A percentile compares a stretch with the other conserved stretches of the same genome.
Conservation (phyloP, 176 grass and related monocot genomes). For the Microstegium vimineum region DNA sequence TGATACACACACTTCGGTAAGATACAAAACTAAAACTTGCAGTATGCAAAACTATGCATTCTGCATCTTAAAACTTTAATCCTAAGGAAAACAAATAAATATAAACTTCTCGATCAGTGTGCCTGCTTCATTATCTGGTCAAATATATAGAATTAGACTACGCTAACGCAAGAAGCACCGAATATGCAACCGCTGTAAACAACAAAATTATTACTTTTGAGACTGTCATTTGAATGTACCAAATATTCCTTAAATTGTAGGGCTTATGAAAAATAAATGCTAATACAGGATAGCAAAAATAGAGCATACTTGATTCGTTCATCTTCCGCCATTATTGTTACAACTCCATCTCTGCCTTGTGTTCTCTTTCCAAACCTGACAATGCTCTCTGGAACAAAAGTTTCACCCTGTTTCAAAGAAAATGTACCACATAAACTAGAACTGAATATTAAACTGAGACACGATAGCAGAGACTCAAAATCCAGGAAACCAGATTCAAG, state of each 20-base stretch:
- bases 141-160: background rate
- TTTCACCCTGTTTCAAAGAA: slow-evolving; percentile 69
- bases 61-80: background rate
- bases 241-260: background rate
- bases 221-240: background rate
- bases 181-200: background rate
- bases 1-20: background rate
- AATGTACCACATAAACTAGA: background rate
- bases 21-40: background rate
- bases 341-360: slow-evolving; percentile 59
- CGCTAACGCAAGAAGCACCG: background rate
- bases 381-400: slow-evolving; percentile 84
- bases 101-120: background rate
- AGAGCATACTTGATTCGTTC: slow-evolving; percentile 69
- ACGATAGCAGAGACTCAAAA: background rate
- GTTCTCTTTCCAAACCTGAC: slow-evolving; percentile 71
- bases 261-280: background rate
- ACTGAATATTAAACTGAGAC: background rate
- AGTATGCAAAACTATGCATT: background rate
- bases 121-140: background rate
- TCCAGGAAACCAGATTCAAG: background rate
- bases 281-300: background rate
- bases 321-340: slow-evolving; percentile 54
- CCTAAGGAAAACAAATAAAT: background rate
- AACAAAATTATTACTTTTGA: background rate